Conservation (phyloP, 1,284 basidiomycete species). For the Apiotrichum gamsii region DNA sequence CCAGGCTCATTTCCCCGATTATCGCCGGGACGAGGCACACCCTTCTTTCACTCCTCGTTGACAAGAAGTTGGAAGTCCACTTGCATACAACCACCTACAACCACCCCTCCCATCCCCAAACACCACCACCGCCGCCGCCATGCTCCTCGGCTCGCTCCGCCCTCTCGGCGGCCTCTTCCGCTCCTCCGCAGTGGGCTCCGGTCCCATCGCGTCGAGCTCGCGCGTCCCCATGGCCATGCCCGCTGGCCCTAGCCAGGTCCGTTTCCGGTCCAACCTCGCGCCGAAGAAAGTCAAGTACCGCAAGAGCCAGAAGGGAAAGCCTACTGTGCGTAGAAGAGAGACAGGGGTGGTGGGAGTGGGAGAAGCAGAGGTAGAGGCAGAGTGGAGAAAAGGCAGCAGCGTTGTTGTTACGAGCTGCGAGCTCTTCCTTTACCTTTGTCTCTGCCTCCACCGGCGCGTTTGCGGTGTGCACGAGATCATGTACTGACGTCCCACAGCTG, state of each 20-base stretch:
- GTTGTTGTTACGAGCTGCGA: no score
- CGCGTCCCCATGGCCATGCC: conserved; percentile 4
- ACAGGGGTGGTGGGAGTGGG: no score
- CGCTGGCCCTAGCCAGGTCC: no score
- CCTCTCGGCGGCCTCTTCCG: conserved; percentile 9
- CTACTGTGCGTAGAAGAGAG: conserved; percentile 61
- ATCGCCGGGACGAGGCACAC: conserved; percentile 6
- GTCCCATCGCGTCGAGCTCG: conserved; percentile 4
- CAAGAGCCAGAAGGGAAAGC: conserved; percentile 80
- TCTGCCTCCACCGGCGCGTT: no score
- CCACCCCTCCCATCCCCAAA: not conserved
- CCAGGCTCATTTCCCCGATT: conserved; percentile 9
- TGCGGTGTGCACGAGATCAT: no score
- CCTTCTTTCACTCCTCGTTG: not conserved
- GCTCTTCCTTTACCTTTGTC: no score
- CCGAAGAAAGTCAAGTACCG: conserved; percentile 74
- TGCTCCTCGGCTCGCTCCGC: conserved; percentile 3
- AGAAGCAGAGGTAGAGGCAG: no score
- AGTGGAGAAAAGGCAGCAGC: no score
- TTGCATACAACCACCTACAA: not conserved
- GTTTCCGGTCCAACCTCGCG: conserved; percentile 61
- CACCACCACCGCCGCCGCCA: not conserved
- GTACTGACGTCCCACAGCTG: conserved; percentile 19
- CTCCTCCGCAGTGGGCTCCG: not conserved
- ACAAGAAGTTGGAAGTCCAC: not conserved